Evolutionary conservation across 768 basidiomycete species (phyloP).

Genomic region (Termitomyces bulborhizus): DNA sequence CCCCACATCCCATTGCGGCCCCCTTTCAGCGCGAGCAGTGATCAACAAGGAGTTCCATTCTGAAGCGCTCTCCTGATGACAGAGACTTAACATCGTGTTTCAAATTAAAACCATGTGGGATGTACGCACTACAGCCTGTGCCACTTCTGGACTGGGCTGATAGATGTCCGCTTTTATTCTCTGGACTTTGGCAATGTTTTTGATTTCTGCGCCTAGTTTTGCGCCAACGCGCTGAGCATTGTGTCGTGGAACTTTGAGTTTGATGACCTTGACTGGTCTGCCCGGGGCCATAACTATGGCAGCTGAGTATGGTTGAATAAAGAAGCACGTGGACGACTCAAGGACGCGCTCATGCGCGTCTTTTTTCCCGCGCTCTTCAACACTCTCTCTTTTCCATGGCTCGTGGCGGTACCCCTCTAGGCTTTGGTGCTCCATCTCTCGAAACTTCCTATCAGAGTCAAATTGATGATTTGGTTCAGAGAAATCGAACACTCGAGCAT

Average conservation of each 20-base stretch:
- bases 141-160: slow-evolving; percentile 60
- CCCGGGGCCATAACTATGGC: slow-evolving; percentile 47
- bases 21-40: slow-evolving; percentile 73
- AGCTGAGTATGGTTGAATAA: too few species aligned
- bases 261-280: slow-evolving; percentile 50
- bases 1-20: slow-evolving; percentile 84
- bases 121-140: slow-evolving; percentile 59
- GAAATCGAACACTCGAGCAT: slow-evolving; percentile 59
- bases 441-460: slow-evolving; percentile 59
- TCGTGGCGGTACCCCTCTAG: slow-evolving; percentile 16
- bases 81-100: background rate
- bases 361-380: background rate
- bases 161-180: slow-evolving; percentile 48
- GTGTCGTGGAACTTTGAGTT: slow-evolving; percentile 66
- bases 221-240: slow-evolving; percentile 67
- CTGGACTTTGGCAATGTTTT: slow-evolving; percentile 44
- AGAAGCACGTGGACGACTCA: slow-evolving; percentile 9
- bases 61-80: slow-evolving; percentile 61
- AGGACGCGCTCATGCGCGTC: slow-evolving; percentile 4
- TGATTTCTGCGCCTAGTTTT: slow-evolving; percentile 55
- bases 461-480: slow-evolving; percentile 68
- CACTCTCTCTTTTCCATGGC: slow-evolving; percentile 9
- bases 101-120: background rate
- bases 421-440: slow-evolving; percentile 34
- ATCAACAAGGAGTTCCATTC: slow-evolving; percentile 82